phyloP scores from a whole-genome alignment of 192 early-diverging fungal genomes.

The Kappamyces sp. region DNA sequence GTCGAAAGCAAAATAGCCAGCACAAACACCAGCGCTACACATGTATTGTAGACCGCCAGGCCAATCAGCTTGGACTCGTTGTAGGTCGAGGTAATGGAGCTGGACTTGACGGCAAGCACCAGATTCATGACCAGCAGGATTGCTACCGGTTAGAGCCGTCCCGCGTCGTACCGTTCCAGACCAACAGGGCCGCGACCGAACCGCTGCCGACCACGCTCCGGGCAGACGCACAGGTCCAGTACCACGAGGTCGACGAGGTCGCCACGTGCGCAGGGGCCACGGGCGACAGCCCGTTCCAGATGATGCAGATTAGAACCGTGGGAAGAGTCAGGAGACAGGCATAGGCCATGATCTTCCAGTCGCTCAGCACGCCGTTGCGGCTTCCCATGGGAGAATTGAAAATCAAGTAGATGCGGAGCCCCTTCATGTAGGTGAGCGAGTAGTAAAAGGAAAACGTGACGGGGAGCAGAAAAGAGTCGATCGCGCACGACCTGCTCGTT shows the following conservation, averaged over 20 bases:
- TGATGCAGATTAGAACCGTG: slow-evolving; percentile 1
- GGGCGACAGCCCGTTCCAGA: slow-evolving; percentile 13
- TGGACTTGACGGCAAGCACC: background rate
- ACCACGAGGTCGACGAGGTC: background rate
- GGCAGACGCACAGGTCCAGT: background rate
- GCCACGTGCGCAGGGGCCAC: background rate
- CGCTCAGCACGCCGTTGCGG: background rate
- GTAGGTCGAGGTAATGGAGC: background rate
- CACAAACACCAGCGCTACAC: slow-evolving; percentile 1
- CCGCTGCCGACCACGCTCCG: background rate
- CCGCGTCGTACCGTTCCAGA: background rate
- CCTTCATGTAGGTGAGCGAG: background rate
- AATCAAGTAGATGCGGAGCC: slow-evolving; percentile 5
- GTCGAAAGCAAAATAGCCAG: slow-evolving; percentile 4
- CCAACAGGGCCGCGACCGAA: background rate
- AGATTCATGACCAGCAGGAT: background rate
- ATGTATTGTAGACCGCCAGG: background rate
- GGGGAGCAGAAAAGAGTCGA: background rate
- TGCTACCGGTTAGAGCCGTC: too few species aligned
- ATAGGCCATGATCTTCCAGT: background rate
- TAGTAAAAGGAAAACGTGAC: slow-evolving; percentile 6
- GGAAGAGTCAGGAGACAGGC: background rate
- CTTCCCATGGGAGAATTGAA: slow-evolving; percentile 1
- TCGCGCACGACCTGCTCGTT: background rate
- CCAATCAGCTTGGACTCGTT: slow-evolving; percentile 10